phyloP scores from a whole-genome alignment of 495 filamentous ascomycete species.

The Hypoxylon subgilvum region DNA sequence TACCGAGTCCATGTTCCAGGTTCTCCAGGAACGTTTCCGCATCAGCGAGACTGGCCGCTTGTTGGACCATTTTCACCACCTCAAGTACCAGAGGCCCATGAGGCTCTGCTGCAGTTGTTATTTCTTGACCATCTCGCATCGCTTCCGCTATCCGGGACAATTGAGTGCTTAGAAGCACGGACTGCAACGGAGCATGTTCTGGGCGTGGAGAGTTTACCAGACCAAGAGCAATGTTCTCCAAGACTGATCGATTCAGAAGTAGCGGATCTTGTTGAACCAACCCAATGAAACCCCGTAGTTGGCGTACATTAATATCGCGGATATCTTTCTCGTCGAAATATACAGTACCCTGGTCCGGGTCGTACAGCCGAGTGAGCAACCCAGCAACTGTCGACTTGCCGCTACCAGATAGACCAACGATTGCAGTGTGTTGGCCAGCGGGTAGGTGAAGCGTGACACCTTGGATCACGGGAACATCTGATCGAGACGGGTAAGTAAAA shows the following conservation, averaged over 20 bases:
- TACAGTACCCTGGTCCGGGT: constrained; percentile 52
- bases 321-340: constrained; percentile 61
- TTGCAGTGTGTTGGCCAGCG: constrained; percentile 64
- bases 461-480: constrained; percentile 60
- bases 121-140: constrained; percentile 34
- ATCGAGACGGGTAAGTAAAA: constrained; percentile 66
- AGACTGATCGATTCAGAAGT: constrained; percentile 67
- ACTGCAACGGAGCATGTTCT: constrained; percentile 44
- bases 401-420: constrained; percentile 72
- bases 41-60: constrained; percentile 47
- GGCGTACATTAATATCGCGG: constrained; percentile 60
- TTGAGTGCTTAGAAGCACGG: constrained; percentile 28
- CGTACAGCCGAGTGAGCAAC: constrained; percentile 61
- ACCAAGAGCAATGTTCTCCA: constrained; percentile 73
- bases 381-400: constrained; percentile 74
- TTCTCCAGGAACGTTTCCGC: constrained; percentile 46
- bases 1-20: constrained; percentile 53
- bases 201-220: constrained; percentile 63
- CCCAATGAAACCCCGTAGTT: constrained; percentile 62
- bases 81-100: constrained; percentile 35
- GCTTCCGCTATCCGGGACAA: constrained; percentile 33
- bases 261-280: constrained; percentile 73
- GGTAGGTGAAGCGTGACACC: constrained; percentile 58
- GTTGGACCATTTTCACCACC: constrained; percentile 41
- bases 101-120: constrained; percentile 28